Conservation (phyloP, 495 filamentous ascomycete genomes). For the Daldinia concentrica region DNA sequence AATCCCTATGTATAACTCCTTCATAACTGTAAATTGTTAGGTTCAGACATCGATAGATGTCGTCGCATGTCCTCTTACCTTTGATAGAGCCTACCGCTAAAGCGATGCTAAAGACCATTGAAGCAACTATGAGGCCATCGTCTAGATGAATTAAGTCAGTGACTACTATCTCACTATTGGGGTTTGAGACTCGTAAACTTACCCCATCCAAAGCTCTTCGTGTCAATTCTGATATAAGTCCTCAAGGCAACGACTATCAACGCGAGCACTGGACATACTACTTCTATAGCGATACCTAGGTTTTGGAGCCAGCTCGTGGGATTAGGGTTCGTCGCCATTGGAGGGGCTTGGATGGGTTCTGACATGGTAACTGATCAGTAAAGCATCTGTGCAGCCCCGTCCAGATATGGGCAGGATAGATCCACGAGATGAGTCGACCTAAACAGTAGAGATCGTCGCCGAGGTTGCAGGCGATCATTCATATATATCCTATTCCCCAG, state of each 20-base stretch:
- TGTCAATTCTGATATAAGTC: constrained; percentile 31
- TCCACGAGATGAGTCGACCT: constrained; percentile 17
- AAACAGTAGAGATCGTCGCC: constrained; percentile 37
- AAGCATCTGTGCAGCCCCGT: background rate
- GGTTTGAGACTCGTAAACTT: constrained; percentile 11
- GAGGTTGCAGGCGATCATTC: constrained; percentile 17
- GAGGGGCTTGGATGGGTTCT: background rate
- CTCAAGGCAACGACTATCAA: constrained; percentile 33
- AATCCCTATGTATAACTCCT: constrained; percentile 51
- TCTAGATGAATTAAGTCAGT: background rate
- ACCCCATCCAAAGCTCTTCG: constrained; percentile 41
- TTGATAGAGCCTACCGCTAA: background rate
- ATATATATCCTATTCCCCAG: constrained; percentile 28
- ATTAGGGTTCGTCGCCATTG: constrained; percentile 24
- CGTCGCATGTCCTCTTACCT: background rate
- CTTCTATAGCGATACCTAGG: constrained; percentile 35
- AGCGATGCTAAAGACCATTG: background rate
- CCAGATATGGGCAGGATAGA: background rate
- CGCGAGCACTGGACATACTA: constrained; percentile 33
- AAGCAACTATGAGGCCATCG: background rate
- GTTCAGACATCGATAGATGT: background rate
- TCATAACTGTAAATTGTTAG: background rate
- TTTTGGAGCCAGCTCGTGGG: constrained; percentile 40
- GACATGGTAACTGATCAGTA: constrained; percentile 32
- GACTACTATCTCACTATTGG: background rate